Conservation (phyloP, 2,329 filamentous ascomycete genomes). For the Fusarium sp. region DNA sequence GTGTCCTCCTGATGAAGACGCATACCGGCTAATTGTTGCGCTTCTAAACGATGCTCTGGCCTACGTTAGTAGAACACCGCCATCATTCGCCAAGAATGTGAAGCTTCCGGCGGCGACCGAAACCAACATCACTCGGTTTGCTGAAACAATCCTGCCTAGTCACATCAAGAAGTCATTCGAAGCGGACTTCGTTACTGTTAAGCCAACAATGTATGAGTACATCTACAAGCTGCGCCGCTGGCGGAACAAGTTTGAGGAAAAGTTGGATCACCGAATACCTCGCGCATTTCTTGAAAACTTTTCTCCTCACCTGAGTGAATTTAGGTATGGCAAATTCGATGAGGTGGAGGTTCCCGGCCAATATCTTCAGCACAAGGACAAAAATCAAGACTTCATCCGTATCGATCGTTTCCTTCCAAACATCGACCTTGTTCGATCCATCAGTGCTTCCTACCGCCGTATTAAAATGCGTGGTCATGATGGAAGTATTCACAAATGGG, state of each 20-base stretch:
- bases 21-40: slow-evolving; percentile 96
- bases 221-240: slow-evolving; percentile 95
- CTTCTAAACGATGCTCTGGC: slow-evolving; percentile 94
- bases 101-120: slow-evolving; percentile 92
- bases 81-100: slow-evolving; percentile 87
- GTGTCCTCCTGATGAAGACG: slow-evolving; percentile 97
- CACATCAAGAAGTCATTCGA: slow-evolving; percentile 98
- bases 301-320: slow-evolving; percentile 93
- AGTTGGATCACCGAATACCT: slow-evolving; percentile 84
- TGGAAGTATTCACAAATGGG: slow-evolving; percentile 95
- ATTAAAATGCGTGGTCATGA: slow-evolving; percentile 98
- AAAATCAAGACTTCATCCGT: slow-evolving; percentile 97
- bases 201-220: slow-evolving; percentile 98
- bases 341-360: slow-evolving; percentile 98
- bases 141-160: slow-evolving; percentile 91
- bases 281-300: slow-evolving; percentile 82
- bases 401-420: slow-evolving; percentile 97
- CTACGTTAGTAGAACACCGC: slow-evolving; percentile 88
- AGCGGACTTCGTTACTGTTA: slow-evolving; percentile 93
- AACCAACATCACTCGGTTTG: slow-evolving; percentile 95
- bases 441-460: slow-evolving; percentile 89
- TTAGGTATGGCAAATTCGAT: slow-evolving; percentile 97
- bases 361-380: slow-evolving; percentile 96
- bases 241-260: slow-evolving; percentile 98
- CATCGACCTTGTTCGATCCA: slow-evolving; percentile 90